Conservation (phyloP, 371 early-diverging fungal species). For the Phascolomyces articulosus region DNA sequence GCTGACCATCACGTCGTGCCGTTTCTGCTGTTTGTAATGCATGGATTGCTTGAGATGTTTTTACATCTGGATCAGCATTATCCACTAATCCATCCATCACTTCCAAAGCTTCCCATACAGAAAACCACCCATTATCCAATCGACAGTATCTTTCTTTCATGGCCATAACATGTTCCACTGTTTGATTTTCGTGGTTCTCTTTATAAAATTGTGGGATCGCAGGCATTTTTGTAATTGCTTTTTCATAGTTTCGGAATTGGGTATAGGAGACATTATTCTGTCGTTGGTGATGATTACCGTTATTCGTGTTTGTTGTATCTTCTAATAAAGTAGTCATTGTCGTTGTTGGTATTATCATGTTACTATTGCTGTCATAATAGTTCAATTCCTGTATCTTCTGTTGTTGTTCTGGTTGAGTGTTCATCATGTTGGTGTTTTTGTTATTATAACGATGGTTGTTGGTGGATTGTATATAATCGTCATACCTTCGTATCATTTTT, state of each 20-base stretch:
- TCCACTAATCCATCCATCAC: conserved; percentile 53
- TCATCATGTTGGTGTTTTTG: neutral
- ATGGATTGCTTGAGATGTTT: conserved; percentile 54
- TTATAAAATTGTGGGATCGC: conserved; percentile 28
- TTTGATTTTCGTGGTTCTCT: conserved; percentile 49
- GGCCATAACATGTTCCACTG: conserved; percentile 34
- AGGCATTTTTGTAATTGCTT: neutral
- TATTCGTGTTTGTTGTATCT: neutral
- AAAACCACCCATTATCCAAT: conserved; percentile 36
- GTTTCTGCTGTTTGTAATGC: conserved; percentile 65
- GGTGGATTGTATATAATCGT: neutral
- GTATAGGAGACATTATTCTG: neutral
- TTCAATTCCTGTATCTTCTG: too few species aligned
- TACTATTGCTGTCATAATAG: neutral
- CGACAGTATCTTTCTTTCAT: conserved; percentile 34
- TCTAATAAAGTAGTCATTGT: neutral
- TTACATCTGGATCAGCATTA: conserved; percentile 54
- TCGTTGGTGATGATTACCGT: too few species aligned
- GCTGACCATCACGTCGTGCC: conserved; percentile 49
- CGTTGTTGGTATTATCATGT: neutral
- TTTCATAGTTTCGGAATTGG: neutral
- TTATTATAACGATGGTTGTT: too few species aligned
- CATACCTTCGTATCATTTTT: neutral
- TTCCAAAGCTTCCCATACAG: conserved; percentile 60
- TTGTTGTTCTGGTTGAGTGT: neutral